These are phyloP conservation scores for Mariannaea sp. DNA, from an alignment of 2,329 filamentous ascomycete genomes.

Conservation along the genomic window DNA sequence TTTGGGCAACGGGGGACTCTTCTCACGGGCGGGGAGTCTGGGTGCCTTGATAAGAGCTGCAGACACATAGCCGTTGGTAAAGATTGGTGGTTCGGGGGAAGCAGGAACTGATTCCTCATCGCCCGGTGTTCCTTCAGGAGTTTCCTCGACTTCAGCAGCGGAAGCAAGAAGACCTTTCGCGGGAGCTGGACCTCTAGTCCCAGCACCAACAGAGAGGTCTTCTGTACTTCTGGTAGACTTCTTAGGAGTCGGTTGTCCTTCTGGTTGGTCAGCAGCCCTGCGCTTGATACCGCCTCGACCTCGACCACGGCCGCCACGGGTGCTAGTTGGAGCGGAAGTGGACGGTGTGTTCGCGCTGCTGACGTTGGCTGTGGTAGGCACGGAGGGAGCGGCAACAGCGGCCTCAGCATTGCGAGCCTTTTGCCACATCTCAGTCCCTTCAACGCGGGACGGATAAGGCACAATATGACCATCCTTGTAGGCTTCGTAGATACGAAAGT, in stretches of 20 bases:
- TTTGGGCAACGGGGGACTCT: constrained; percentile 47
- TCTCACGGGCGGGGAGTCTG: constrained; percentile 43
- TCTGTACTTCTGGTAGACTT: constrained; percentile 46
- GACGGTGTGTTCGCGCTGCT: too few species aligned
- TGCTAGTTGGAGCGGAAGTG: constrained; percentile 30
- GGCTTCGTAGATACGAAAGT: constrained; percentile 51
- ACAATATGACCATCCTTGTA: constrained; percentile 49
- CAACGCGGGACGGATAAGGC: constrained; percentile 51
- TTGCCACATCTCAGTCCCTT: constrained; percentile 50
- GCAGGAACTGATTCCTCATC: constrained; percentile 45
- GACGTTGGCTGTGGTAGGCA: background rate
- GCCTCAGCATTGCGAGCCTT: constrained; percentile 45
- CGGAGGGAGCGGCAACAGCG: constrained; percentile 35
- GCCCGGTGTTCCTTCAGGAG: constrained; percentile 42
- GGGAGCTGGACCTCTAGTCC: constrained; percentile 38
- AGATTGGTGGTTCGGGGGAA: constrained; percentile 42
- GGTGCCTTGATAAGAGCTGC: constrained; percentile 33
- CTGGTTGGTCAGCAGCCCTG: constrained; percentile 55
- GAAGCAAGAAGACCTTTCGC: constrained; percentile 48
- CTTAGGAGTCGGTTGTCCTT: constrained; percentile 57
- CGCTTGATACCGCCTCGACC: constrained; percentile 51
- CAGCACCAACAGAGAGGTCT: constrained; percentile 34
- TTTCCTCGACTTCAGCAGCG: constrained; percentile 43
- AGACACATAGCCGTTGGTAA: constrained; percentile 36
- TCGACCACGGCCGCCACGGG: constrained; percentile 39